These are phyloP conservation scores for Fusarium chuoi DNA, from an alignment of 2,329 filamentous ascomycete genomes.

Conservation along the genomic window DNA sequence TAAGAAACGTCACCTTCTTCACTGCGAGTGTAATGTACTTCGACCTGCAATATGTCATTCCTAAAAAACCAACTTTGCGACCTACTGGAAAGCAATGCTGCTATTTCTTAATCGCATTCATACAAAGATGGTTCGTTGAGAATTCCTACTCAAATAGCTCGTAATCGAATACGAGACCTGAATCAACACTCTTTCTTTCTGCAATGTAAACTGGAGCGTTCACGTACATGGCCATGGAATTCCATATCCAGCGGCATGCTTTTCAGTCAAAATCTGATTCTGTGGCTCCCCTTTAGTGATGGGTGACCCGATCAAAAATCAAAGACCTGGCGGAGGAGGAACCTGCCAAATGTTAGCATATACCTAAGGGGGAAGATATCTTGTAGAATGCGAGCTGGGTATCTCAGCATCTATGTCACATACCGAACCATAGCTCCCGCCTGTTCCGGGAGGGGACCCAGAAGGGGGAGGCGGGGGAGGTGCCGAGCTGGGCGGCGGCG, in stretches of 20 bases:
- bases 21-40: conserved; percentile 14
- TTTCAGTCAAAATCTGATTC: conserved; percentile 10
- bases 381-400: background rate
- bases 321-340: conserved; percentile 67
- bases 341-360: conserved; percentile 53
- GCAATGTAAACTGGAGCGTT: conserved; percentile 34
- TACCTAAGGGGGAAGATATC: background rate
- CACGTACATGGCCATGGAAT: conserved; percentile 34
- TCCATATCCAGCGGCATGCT: conserved; percentile 13
- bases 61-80: conserved; percentile 31
- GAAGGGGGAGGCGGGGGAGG: conserved; percentile 56
- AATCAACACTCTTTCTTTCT: conserved; percentile 36
- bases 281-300: background rate
- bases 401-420: conserved; percentile 44
- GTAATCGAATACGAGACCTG: conserved; percentile 31
- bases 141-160: conserved; percentile 32
- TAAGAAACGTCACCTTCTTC: conserved; percentile 23
- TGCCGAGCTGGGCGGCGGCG: conserved; percentile 51
- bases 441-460: conserved; percentile 58
- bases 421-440: conserved; percentile 71
- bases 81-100: conserved; percentile 35
- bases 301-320: conserved; percentile 47
- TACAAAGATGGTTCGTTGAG: conserved; percentile 18
- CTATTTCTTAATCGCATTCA: conserved; percentile 27
- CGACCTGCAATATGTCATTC: conserved; percentile 35